A percentile compares a stretch with the other conserved stretches of the same genome.
These are phyloP conservation scores for Arthrobotrys iridis DNA, from an alignment of 2,329 filamentous ascomycete genomes.

Conservation along the genomic window DNA sequence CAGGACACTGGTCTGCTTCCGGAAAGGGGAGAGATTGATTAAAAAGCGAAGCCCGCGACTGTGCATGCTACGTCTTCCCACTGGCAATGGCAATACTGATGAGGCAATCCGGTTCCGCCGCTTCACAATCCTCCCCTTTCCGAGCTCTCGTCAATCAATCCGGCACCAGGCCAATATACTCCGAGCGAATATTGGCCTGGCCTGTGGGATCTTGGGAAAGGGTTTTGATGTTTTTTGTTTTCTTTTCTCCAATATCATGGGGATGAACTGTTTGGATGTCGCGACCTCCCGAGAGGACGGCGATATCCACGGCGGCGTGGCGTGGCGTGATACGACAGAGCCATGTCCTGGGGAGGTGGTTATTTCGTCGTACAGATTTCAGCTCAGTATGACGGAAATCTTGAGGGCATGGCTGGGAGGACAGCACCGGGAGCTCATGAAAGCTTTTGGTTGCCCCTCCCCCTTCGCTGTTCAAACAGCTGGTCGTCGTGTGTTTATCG, in stretches of 20 bases:
- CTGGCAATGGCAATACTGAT: not conserved
- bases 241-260: too few species aligned
- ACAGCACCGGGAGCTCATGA: not conserved
- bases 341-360: not conserved
- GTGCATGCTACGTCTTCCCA: slow-evolving; percentile 30
- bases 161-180: slow-evolving; percentile 48
- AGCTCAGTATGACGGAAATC: slow-evolving; percentile 9
- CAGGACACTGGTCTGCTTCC: slow-evolving; percentile 8
- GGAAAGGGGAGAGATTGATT: not conserved
- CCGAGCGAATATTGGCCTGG: not conserved
- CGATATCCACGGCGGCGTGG: slow-evolving; percentile 23
- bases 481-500: not conserved
- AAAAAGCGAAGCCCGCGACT: slow-evolving; percentile 27
- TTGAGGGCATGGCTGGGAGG: slow-evolving; percentile 9
- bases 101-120: not conserved
- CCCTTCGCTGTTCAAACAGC: slow-evolving; percentile 34
- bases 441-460: not conserved
- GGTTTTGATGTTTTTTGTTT: not conserved
- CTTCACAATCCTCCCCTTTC: not conserved
- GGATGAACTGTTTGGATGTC: too few species aligned
- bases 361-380: not conserved
- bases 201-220: not conserved
- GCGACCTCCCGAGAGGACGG: slow-evolving; percentile 18
- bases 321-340: too few species aligned
- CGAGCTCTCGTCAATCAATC: not conserved